These are phyloP conservation scores for Metarhizium brunneum DNA, from an alignment of 2,329 filamentous ascomycete genomes.

Conservation along the genomic window DNA sequence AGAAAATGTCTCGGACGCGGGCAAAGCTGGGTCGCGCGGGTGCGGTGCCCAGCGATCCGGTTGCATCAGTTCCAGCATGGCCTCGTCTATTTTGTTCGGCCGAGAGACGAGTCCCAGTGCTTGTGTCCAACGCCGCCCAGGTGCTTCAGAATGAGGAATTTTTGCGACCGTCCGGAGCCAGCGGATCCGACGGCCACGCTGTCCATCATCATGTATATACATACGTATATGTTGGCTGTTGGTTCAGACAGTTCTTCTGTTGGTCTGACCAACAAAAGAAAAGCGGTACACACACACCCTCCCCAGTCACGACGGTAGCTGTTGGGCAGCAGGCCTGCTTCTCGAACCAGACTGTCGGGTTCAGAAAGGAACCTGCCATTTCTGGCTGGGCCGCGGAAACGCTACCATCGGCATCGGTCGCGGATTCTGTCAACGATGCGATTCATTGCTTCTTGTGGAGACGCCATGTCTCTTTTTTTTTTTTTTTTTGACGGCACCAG, in stretches of 20 bases:
- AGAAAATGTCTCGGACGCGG: not conserved
- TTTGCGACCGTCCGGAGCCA: not conserved
- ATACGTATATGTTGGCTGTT: not conserved
- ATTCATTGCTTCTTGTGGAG: no score
- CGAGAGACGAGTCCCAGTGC: not conserved
- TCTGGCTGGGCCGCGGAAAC: not conserved
- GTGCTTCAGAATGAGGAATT: not conserved
- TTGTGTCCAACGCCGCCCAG: not conserved
- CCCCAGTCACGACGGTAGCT: not conserved
- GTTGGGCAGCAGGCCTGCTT: not conserved
- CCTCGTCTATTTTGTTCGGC: not conserved
- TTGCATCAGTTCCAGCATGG: not conserved
- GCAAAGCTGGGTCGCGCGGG: not conserved
- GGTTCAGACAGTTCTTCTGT: not conserved
- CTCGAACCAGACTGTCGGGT: slow-evolving; percentile 9
- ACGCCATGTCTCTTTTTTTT: no score
- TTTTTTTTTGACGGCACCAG: not conserved
- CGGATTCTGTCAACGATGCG: not conserved
- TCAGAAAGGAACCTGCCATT: slow-evolving; percentile 4
- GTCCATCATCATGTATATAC: not conserved
- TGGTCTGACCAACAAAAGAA: not conserved
- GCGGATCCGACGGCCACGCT: not conserved
- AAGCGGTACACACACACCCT: not conserved
- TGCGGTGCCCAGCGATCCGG: not conserved
- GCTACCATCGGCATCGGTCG: not conserved